Base-by-base conservation (phyloP, 2,329 filamentous ascomycete species). In the Falciphora oryzae region DNA sequence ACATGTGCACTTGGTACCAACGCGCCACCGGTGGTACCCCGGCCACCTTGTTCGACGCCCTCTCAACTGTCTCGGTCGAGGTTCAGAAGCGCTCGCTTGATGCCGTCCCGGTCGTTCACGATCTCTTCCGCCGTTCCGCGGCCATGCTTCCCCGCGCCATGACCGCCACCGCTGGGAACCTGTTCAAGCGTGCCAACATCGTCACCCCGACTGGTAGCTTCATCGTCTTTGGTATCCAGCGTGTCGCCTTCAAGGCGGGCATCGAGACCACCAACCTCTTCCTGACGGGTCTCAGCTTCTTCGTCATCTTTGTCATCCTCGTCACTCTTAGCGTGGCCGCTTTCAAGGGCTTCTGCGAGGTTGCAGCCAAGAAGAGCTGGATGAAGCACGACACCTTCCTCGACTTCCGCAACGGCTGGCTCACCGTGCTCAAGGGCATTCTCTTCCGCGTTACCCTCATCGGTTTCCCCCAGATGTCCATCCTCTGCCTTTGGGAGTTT, bases 341-440 rank as follows among this genome's bases (percentile, higher is more conserved):
- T 14, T 93, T 94, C 83, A 94, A 95, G 77, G 86, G 81, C 63
- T 79, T 85, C 70, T 91, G 89, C 76, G 92, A 95, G 75, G 73
- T 88, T 64, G 86, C 90, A 14, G 85, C 87, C 69, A 90, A 85
- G 78, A 80, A 83, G 67, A 85, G 85, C 68, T 89, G 86, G 80
- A 91, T 94, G 81, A 91, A 92, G 80, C 80, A 81, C 66, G 89
- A 63, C 53, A 63, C 61, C 13, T 94, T 94, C 76, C 83, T 89
- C 70, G 92, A 96, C 72, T 96, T 96, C 84, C 87, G 92, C 68
- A 91, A 92, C 71, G 91, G 91, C 67, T 96, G 92, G 92, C 87
- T 88, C 69, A 91, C 91, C 4, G 90, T 94, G 16, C 82, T 94
- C 71, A 93, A 93, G 80, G 92, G 92, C 68, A 94, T 96, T 71